Conservation (phyloP, 305 asterid species). For the Fraxinus albicans region DNA sequence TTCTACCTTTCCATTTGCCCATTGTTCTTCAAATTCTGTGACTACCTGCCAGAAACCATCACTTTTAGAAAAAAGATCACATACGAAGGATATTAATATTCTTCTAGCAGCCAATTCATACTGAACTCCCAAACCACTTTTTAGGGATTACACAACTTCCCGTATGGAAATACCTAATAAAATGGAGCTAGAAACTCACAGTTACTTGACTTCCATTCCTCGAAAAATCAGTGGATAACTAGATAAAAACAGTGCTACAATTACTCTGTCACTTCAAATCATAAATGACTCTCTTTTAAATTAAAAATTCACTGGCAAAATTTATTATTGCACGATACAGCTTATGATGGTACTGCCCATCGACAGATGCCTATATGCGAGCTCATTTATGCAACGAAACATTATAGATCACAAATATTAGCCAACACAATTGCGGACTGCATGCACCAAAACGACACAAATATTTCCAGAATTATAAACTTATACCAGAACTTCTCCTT, state of each 20-base stretch:
- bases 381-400: not conserved
- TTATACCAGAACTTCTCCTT: not conserved
- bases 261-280: not conserved
- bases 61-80: not conserved
- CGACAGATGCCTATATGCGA: not conserved
- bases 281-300: not conserved
- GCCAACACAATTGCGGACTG: not conserved
- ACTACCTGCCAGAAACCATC: conserved; percentile 46
- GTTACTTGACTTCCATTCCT: not conserved
- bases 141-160: not conserved
- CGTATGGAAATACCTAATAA: conserved; percentile 6
- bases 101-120: not conserved
- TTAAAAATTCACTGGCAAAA: not conserved
- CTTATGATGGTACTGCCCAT: conserved; percentile 1
- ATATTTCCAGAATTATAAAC: not conserved
- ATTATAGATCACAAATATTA: not conserved
- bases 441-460: not conserved
- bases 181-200: not conserved
- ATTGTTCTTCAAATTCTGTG: conserved; percentile 85
- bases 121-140: conserved; percentile 8
- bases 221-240: not conserved
- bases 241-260: not conserved
- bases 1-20: conserved; percentile 65
- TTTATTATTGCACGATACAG: not conserved
- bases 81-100: not conserved